Evolutionary conservation across 768 basidiomycete genomes (phyloP), one percentile per base, ranked within the genome.

Genomic region (Auricularia heimuer): DNA sequence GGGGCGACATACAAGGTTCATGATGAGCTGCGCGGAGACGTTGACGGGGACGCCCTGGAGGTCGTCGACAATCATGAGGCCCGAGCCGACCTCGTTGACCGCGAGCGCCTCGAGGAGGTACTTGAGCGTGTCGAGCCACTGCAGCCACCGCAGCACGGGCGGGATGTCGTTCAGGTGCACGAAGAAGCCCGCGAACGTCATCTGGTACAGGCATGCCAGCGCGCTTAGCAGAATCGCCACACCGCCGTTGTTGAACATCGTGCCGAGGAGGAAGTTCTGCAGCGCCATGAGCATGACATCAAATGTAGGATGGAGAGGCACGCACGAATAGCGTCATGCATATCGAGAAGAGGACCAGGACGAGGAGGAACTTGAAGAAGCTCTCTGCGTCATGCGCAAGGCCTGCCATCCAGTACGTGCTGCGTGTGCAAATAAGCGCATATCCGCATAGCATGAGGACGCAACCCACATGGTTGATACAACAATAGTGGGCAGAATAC

Each of bases 371-470:
- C 71, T 97, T 98, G 87, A 97, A 98, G 81, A 89, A 98, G 72
- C 89, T 81, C 0, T 86, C 83, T 2, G 93, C 86, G 54, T 89
- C 82, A 3, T 80, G 80, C 1, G 90, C 82, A 3, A 98, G 83
- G 12, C 95, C 94, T 2, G 93, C 92, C 95, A 98, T 94, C 91
- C 92, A 93, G 70, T 93, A 94, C n/a, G 87, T 88, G 63, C 88
- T 90, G 66, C 10, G 54, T 4, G 64, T 0, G 36, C 67, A 8
- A 18, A 62, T 70, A 58, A 67, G 68, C 63, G 62, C 54, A 16
- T 34, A 4, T 4, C 3, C 14, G 47, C 2, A 14, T 36, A 3
- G 35, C 4, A 47, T 14, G 24, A 29, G 10, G 33, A 14, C 21
- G 47, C 33, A 14, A 75, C 89, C 71, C 68, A 92, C 89, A 94